Base-by-base conservation (phyloP, 2,329 filamentous ascomycete species). In the Fusarium sp. region DNA sequence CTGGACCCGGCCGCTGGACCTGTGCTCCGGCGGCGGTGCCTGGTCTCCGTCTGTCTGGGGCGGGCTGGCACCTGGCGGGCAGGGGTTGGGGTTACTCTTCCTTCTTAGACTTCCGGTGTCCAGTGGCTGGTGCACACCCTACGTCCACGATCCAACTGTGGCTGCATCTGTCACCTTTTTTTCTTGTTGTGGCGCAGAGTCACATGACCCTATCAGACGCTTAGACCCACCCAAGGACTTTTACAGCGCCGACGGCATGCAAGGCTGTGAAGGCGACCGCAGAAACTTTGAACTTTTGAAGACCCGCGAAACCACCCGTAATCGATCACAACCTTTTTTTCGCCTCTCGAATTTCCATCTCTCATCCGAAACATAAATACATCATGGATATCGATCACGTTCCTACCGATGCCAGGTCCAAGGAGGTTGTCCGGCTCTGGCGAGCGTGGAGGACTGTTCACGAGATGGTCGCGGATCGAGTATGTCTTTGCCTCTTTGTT, bases 381-480 rank as follows among this genome's bases (percentile, higher is more conserved):
- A 53, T 13, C 36, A 82, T 83, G 81, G 80, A 81, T 71, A 73
- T 75, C 62, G 76, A 77, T 74, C 79, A 65, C 46, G 80, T 83
- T 77, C 81, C 83, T 58, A 84, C 84, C 61, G 80, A 84, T 46
- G 82, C 81, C 69, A 84, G 83, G 79, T 80, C 82, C 71, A 85
- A 85, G 78, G 82, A 84, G 79, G 80, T 85, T 53, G 83, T 86
- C 76, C 89, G 92, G 78, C 88, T 97, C 73, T 99, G 96, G 95
- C 92, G 95, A 80, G 93, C 94, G 75, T 96, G 93, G 89, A 89
- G 90, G 81, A 99, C 96, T 8, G 90, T 93, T 53, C 93, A 97
- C 81, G 93, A 99, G 85, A 97, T 99, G 95, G 91, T 96, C 74
- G 85, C 87, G 67, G 96, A 98, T 80, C 85, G 95, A 79, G 94